Percentiles rank a stretch among this genome's conserved stretches.
Evolutionary conservation across 352 stramenopile genomes (phyloP).

Genomic region (Globisporangium emineosum): DNA sequence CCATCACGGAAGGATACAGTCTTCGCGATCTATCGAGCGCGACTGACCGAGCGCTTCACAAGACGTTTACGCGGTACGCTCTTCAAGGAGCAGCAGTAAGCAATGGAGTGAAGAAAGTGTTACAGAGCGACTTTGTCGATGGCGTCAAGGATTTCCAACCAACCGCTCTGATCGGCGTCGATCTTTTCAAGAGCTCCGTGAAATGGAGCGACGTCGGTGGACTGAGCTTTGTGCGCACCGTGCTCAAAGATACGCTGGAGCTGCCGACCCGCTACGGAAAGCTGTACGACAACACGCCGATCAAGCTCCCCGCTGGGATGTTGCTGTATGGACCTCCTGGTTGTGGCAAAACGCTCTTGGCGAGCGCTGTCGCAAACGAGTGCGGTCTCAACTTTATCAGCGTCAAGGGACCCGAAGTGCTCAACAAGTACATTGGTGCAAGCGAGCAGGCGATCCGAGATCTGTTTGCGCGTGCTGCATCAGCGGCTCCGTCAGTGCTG

Average conservation of each 20-base stretch:
- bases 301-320: constrained; percentile 83
- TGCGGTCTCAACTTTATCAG: constrained; percentile 89
- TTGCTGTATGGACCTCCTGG: constrained; percentile 89
- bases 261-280: constrained; percentile 77
- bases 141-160: constrained; percentile 79
- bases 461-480: constrained; percentile 74
- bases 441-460: constrained; percentile 89
- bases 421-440: constrained; percentile 91
- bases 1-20: constrained; percentile 77
- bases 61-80: constrained; percentile 48
- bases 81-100: neutral
- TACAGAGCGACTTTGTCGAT: constrained; percentile 70
- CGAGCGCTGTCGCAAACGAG: constrained; percentile 85
- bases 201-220: constrained; percentile 88
- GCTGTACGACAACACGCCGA: constrained; percentile 77
- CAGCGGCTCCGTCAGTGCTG: constrained; percentile 73
- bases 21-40: constrained; percentile 74
- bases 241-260: constrained; percentile 89
- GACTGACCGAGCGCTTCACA: constrained; percentile 64
- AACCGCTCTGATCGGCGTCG: constrained; percentile 72
- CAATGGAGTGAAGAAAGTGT: constrained; percentile 23
- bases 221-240: constrained; percentile 70
- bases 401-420: constrained; percentile 87
- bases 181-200: constrained; percentile 84
- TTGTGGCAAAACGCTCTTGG: constrained; percentile 88